Base-by-base conservation (phyloP, 2,329 filamentous ascomycete genomes). In the Neonectria coccinea region DNA sequence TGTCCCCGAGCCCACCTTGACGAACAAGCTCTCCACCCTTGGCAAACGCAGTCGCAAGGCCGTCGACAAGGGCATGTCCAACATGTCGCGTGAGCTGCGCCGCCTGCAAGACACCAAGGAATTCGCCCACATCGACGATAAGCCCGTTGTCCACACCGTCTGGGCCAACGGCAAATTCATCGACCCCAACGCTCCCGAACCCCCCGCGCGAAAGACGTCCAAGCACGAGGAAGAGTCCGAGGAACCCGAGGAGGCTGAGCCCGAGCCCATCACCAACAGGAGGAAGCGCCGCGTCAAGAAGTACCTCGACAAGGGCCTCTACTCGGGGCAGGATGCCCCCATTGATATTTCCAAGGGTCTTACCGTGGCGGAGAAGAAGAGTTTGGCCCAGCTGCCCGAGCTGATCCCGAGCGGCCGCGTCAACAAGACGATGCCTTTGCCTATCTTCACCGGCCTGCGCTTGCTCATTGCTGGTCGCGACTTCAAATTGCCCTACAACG, bases 401-500 rank as follows among this genome's bases (percentile, higher is more conserved):
- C 78, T 86, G 47, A 72, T 76, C 69, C 81, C 77, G 72, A 85
- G 74, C 47, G 79, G 76, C 47, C 83, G 82, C 59, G 80, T 83
- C 50, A 90, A 89, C 76, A 85, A 79, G 62, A 78, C 85, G 12
- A 83, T 97, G 68, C 93, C 93, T 3, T 76, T 91, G 67, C 94
- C 93, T 36, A 92, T 97, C 80, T 97, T 92, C 76, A 88, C 88
- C 60, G 92, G 92, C 2, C 82, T 93, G 65, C 87, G 90, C 55
- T 82, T 91, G 58, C 79, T 97, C 62, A 86, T 94, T 58, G 83
- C 87, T 64, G 91, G 91, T 14, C 86, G 92, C 55, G 90, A 97
- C 76, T 98, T 97, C 80, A 93, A 93, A 78, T 83, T 99, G 31
- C 96, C 96, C 0, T 97, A 89, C 74, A 92, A 97, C 76, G 85